phyloP scores from a whole-genome alignment of 176 grass and related monocot species.

The Paspalum notatum region DNA sequence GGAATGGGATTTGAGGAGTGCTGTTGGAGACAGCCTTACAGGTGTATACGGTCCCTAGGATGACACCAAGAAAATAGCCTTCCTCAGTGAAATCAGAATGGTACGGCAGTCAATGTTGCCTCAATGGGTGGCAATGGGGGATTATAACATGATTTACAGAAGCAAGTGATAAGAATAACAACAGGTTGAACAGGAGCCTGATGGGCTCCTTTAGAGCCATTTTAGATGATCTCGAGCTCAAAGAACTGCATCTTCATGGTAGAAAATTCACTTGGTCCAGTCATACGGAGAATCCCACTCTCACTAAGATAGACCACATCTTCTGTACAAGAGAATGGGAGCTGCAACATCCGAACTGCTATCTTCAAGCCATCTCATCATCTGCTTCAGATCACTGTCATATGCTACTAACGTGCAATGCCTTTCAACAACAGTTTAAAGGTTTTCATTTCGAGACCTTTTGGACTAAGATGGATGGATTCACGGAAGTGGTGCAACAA shows the following conservation, averaged over 20 bases:
- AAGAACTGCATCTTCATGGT: background rate
- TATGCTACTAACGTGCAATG: background rate
- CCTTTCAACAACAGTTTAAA: background rate
- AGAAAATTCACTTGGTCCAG: background rate
- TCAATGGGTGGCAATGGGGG: background rate
- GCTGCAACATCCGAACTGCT: background rate
- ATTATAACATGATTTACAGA: background rate
- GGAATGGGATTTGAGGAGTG: too few relatives aligned
- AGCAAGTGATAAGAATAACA: background rate
- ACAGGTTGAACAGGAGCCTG: background rate
- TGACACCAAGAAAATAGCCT: too few relatives aligned
- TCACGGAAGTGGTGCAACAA: background rate
- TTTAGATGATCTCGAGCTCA: background rate
- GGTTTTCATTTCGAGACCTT: background rate
- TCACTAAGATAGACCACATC: background rate
- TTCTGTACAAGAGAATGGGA: background rate
- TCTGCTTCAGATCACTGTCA: background rate
- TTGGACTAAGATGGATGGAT: rapidly evolving
- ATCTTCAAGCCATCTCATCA: background rate
- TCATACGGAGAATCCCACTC: background rate
- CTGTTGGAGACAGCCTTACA: too few relatives aligned
- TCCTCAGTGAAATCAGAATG: too few relatives aligned
- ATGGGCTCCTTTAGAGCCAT: background rate
- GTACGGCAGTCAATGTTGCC: background rate
- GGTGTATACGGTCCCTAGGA: too few relatives aligned